phyloP scores from a whole-genome alignment of 768 basidiomycete species.

The Lentinula edodes region DNA sequence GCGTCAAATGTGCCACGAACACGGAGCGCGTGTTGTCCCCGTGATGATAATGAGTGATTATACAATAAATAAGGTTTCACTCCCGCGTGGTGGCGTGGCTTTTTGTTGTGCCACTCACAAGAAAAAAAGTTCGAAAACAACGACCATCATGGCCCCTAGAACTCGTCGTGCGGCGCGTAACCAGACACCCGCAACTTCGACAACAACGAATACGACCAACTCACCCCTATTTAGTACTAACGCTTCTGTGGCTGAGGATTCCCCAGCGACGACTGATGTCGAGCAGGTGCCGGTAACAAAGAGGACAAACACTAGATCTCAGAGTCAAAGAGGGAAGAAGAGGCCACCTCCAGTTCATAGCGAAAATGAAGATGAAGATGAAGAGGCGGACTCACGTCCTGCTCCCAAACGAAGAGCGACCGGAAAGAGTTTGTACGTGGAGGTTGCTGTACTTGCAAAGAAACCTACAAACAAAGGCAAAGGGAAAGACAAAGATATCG shows the following conservation, averaged over 20 bases:
- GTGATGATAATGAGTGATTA: background rate
- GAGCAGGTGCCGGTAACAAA: constrained; percentile 10
- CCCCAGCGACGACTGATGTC: constrained; percentile 11
- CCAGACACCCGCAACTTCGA: constrained; percentile 9
- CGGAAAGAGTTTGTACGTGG: constrained; percentile 13
- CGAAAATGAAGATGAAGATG: constrained; percentile 4
- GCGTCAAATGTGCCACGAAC: background rate
- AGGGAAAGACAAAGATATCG: constrained; percentile 21
- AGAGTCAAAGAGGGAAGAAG: constrained; percentile 10
- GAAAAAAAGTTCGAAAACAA: background rate
- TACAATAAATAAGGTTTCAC: background rate
- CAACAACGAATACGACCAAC: constrained; percentile 13
- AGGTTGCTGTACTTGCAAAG: constrained; percentile 1
- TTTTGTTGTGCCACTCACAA: background rate
- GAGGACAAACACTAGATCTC: constrained; percentile 7
- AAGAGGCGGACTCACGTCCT: constrained; percentile 3
- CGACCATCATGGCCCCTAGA: constrained; percentile 11
- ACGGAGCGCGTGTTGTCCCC: constrained; percentile 1
- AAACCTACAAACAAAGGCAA: constrained; percentile 27
- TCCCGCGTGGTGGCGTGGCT: background rate
- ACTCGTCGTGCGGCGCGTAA: constrained; percentile 12
- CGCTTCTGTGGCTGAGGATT: constrained; percentile 12
- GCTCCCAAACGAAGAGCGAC: constrained; percentile 8
- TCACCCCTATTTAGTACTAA: constrained; percentile 15
- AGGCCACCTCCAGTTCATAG: background rate